Base-by-base conservation (phyloP, 371 early-diverging fungal genomes). In the Apophysomyces elegans region DNA sequence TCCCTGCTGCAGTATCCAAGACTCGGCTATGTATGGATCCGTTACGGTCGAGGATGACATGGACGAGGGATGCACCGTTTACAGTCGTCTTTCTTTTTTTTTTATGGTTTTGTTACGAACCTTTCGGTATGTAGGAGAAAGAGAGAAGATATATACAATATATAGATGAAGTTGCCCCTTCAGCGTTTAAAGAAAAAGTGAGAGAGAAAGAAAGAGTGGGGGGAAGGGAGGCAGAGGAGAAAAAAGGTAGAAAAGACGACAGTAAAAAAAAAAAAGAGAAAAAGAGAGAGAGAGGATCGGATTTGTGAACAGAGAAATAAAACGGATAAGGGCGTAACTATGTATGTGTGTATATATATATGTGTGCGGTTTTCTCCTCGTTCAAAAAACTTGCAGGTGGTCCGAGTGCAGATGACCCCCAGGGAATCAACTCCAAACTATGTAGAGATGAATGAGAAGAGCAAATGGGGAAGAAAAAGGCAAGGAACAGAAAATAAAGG, bases 21-120 rank as follows among this genome's bases (percentile, higher is more conserved):
- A 72, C 61, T 79, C 77, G 62, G 77, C 64, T 56, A 68, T 70
- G 63, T 75, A 73, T 56, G 74, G 73, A 61, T 77, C 77, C 46
- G 75, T 69, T 61, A 80, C 66, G 59, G 80, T 77, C 70, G 80
- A 73, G 59, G 77, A 80, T 62, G 80, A 77, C 80, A 80, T 80
- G 70, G 71, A 50, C 21, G n/a, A 26, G 54, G n/a, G 16, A 6
- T 18, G 13, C 5, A n/a, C 6, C 16, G 46, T 45, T 13, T 45
- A 13, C 16, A 8, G 13, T 45, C 13, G 13, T 13, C 13, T 45
- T 45, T 14, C 46, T 45, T 13, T 43, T 43, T 43, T 43, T 43
- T 4, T 12, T 0, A 43, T 43, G 14, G 32, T 43, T 12, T 43
- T 12, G 14, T 12, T 43, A 43, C 14, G 4, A 13, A 13, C 6